Conservation (phyloP, 495 filamentous ascomycete genomes). For the Talaromyces ruber region DNA sequence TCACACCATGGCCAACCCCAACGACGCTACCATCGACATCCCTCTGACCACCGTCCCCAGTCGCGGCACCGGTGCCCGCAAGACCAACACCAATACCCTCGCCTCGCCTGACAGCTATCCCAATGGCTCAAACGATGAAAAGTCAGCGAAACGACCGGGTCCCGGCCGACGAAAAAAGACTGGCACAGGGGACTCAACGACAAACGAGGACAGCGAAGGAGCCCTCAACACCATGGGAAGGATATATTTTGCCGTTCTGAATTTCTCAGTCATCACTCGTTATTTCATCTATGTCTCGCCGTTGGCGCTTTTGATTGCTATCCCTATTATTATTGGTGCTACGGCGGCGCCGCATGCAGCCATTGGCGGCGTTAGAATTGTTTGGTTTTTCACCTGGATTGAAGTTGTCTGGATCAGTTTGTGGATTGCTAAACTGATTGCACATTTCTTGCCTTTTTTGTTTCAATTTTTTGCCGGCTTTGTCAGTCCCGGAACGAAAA, state of each 20-base stretch:
- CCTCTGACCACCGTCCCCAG: conserved; percentile 37
- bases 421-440: conserved; percentile 79
- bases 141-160: conserved; percentile 40
- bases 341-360: conserved; percentile 39
- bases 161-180: conserved; percentile 42
- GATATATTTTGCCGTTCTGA: conserved; percentile 75
- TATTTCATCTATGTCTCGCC: conserved; percentile 88
- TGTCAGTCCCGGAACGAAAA: conserved; percentile 82
- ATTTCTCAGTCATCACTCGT: conserved; percentile 77
- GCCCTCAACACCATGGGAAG: conserved; percentile 75
- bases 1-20: conserved; percentile 31
- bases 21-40: conserved; percentile 54
- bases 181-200: conserved; percentile 32
- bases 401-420: conserved; percentile 83
- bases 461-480: conserved; percentile 87
- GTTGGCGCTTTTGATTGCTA: conserved; percentile 61
- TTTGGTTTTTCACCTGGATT: conserved; percentile 84
- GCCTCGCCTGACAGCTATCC: conserved; percentile 15
- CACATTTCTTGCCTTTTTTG: conserved; percentile 66
- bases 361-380: conserved; percentile 58
- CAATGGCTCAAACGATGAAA: conserved; percentile 31
- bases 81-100: conserved; percentile 19
- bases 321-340: conserved; percentile 74
- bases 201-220: conserved; percentile 44
- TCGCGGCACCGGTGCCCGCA: conserved; percentile 34